phyloP scores from a whole-genome alignment of 257 asterid genomes.

The Linaria vulgaris region DNA sequence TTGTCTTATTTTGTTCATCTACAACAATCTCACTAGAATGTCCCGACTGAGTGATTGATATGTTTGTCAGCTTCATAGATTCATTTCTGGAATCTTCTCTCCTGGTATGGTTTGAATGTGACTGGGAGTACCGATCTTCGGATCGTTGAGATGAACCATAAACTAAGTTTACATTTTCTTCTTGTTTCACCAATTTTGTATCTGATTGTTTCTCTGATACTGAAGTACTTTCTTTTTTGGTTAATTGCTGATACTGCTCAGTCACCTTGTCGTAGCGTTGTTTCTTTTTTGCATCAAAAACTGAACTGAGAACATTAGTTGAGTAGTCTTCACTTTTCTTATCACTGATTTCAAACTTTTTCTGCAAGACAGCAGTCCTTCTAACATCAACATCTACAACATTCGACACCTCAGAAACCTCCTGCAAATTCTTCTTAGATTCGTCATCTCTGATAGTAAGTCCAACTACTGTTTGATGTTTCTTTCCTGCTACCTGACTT shows the following conservation, averaged over 20 bases:
- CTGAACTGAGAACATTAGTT: slow-evolving; percentile 27
- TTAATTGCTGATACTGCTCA: slow-evolving; percentile 38
- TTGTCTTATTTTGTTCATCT: slow-evolving; percentile 31
- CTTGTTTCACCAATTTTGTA: slow-evolving; percentile 35
- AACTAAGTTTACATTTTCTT: slow-evolving; percentile 34
- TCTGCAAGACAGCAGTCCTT: slow-evolving; percentile 32
- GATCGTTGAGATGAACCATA: slow-evolving; percentile 41
- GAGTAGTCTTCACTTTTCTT: slow-evolving; percentile 43
- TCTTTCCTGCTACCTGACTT: slow-evolving; percentile 39
- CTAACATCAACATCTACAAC: slow-evolving; percentile 34
- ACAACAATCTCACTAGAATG: slow-evolving; percentile 32
- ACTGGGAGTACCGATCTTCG: slow-evolving; percentile 29
- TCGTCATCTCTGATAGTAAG: slow-evolving; percentile 46
- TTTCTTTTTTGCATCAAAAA: slow-evolving; percentile 41
- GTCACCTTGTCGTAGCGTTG: slow-evolving; percentile 40
- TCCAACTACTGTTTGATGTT: slow-evolving; percentile 33
- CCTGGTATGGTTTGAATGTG: slow-evolving; percentile 27
- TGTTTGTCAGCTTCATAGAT: slow-evolving; percentile 34
- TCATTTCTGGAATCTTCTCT: slow-evolving; percentile 31
- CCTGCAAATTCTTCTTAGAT: slow-evolving; percentile 37
- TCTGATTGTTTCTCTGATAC: slow-evolving; percentile 35
- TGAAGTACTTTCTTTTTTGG: slow-evolving; percentile 34
- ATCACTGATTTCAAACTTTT: slow-evolving; percentile 41
- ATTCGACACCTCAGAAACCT: slow-evolving; percentile 40
- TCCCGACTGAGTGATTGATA: slow-evolving; percentile 27